These are phyloP conservation scores for Aspergillus novofumigatus DNA, from an alignment of 2,329 filamentous ascomycete species.

Conservation along the genomic window DNA sequence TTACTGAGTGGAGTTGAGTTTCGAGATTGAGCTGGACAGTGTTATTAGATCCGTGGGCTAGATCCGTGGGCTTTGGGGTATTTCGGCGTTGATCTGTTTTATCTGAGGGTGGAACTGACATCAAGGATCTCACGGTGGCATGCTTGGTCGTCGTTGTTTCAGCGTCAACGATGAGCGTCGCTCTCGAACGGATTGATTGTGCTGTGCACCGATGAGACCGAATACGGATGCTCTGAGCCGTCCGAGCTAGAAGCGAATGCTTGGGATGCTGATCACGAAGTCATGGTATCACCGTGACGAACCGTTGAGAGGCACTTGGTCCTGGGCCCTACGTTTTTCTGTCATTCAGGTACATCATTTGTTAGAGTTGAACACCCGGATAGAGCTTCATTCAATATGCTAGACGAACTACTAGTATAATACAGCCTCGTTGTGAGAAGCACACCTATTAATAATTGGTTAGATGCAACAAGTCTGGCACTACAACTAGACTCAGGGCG, in stretches of 20 bases:
- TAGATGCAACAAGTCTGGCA: neutral
- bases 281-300: neutral
- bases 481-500: neutral
- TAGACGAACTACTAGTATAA: neutral
- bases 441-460: neutral
- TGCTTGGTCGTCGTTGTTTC: neutral
- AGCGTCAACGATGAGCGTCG: no score
- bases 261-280: neutral
- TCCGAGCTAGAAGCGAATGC: no score
- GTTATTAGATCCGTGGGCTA: conserved; percentile 1
- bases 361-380: neutral
- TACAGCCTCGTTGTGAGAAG: neutral
- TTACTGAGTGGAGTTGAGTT: conserved; percentile 46
- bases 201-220: neutral
- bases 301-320: neutral
- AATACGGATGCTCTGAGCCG: neutral
- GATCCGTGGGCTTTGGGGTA: conserved; percentile 1
- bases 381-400: neutral
- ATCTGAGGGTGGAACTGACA: neutral
- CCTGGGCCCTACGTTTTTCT: neutral
- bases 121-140: neutral
- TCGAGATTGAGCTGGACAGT: neutral
- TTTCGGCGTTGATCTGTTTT: neutral
- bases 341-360: neutral
- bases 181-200: neutral